Evolutionary conservation across 495 filamentous ascomycete species (phyloP), one percentile per base, ranked within the genome.

Genomic region (Halenospora varia): DNA sequence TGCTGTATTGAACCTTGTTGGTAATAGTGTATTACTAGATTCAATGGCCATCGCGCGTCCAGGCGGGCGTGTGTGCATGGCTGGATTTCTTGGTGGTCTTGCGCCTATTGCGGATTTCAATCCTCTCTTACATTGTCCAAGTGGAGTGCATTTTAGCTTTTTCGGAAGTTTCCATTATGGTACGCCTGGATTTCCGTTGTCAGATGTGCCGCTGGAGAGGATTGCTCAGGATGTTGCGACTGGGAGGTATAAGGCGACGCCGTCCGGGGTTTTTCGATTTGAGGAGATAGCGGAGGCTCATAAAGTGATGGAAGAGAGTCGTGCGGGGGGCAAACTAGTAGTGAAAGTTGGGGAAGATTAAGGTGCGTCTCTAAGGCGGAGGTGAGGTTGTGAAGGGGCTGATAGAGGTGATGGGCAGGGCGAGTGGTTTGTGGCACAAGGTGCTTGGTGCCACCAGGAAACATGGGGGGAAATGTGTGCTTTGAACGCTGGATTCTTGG

Each of bases 101-200:
- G 74, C 58, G 1, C 75, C 77, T 3, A 62, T 80, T n/a, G 40
- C 44, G 2, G 71, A 76, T 17, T 79, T 78, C 65, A 77, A 78
- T 59, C 75, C 73, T 22, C 62, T 78, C 53, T 42, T 77, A 11
- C 67, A 77, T 62, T 77, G 78, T 73, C 69, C 66, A 22, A 71
- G 66, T 44, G 77, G 75, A 2, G 75, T 78, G n/a, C 75, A 80
- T 56, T 77, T 80, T 56, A 78, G 71, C 55, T 67, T 79, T 22
- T 80, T 78, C 62, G 65, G 68, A 11, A 76, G 74, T 48, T 67
- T 69, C 25, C 71, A 70, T 9, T 65, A 77, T 26, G 77, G 76
- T 0, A 62, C 59, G 3, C 61, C 61, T 0, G 76, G 69, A 4
- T 77, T 79, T 51, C 73, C 73, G 15, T 42, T 79, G 20, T 74